These are phyloP conservation scores for Ceratopteris richardii DNA, from an alignment of 75 land plant genomes.

Conservation along the genomic window DNA sequence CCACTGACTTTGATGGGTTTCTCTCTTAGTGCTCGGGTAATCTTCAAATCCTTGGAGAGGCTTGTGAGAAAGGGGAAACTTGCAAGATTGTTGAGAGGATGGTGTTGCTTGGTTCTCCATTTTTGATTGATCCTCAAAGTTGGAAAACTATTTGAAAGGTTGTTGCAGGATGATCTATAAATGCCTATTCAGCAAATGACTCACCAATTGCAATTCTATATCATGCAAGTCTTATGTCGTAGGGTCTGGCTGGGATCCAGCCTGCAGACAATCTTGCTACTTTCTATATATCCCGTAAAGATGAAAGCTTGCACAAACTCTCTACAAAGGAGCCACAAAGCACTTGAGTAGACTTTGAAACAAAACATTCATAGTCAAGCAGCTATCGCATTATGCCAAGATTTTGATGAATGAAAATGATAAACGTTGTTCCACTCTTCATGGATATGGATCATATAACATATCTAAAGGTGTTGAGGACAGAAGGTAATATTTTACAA, in stretches of 20 bases:
- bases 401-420: too few species aligned
- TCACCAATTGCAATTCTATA: conserved; percentile 74
- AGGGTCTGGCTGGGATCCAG: conserved; percentile 96
- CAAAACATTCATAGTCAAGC: too few species aligned
- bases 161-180: conserved; percentile 89
- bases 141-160: conserved; percentile 81
- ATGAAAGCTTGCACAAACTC: too few species aligned
- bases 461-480: too few species aligned
- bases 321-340: too few species aligned
- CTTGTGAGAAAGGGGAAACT: conserved; percentile 59
- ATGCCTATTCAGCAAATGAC: conserved; percentile 70
- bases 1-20: conserved; percentile 91
- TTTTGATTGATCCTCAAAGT: conserved; percentile 48
- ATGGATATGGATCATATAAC: too few species aligned
- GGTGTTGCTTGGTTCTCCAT: conserved; percentile 91
- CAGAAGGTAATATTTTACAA: too few species aligned
- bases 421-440: too few species aligned
- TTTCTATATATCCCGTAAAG: too few species aligned
- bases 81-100: conserved; percentile 94
- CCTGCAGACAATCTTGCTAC: conserved; percentile 61
- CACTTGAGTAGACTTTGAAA: too few species aligned
- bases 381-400: too few species aligned
- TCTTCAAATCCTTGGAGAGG: conserved; percentile 73
- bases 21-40: too few species aligned
- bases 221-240: conserved; percentile 77